Evolutionary conservation across 2,329 filamentous ascomycete species (phyloP), one percentile per base, ranked within the genome.

Genomic region (Arthrobotrys sinensis): DNA sequence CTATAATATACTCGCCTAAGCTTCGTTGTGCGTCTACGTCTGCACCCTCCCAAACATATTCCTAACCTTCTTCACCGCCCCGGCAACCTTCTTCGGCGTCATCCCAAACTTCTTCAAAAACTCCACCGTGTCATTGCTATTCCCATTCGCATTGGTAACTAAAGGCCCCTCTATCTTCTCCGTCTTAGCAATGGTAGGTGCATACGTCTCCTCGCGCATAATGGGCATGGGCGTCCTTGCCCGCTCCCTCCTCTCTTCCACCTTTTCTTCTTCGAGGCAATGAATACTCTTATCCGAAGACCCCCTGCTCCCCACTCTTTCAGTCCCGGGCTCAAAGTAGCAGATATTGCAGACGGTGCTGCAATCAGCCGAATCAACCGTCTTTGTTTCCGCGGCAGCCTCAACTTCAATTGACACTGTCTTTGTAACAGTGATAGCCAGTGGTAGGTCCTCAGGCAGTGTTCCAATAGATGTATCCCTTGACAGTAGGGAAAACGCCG

Each of bases 71-170:
- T 72, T 78, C 60, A 72, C 73, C 52, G 52, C 53, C 12, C 71
- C 71, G 5, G 40, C 53, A 12, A 76, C 71, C 24, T 48, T 69
- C 50, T 65, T 72, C 21, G 68, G 68, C n/a, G 68, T 69, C 36
- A 69, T 50, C 38, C 75, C 75, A 68, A 78, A 63, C 53, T 64
- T 78, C 46, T 64, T 78, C 63, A 70, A 36, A 32, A 72, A 68
- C 28, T 62, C 75, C 38, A 55, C 62, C 6, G 50, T 36, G 14
- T 72, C 75, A 57, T 50, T 52, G 12, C 28, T 46, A 19, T 34
- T 60, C 16, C 3, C 48, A 21, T 43, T 55, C 24, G 19, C 36
- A 40, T 7, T 46, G 12, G 14, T 34, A 10, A 3, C 62, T 24
- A 16, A 14, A 38, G 55, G 28, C 19, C 7, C 57, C 32, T 16